Conservation (phyloP, 768 basidiomycete species). For the Lactarius sp. region DNA sequence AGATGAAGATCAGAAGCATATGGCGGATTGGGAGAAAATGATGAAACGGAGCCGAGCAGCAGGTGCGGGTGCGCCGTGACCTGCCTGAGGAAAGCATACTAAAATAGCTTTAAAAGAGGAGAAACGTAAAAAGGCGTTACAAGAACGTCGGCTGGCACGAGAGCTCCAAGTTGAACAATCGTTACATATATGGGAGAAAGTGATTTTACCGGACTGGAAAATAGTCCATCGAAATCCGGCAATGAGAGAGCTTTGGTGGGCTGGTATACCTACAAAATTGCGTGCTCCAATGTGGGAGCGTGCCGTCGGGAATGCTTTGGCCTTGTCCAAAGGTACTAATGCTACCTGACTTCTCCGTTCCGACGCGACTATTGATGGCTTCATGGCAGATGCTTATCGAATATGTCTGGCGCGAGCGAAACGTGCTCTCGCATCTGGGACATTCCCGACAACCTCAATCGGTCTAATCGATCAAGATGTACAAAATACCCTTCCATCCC, state of each 20-base stretch:
- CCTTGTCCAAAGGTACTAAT: conserved; percentile 69
- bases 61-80: conserved; percentile 58
- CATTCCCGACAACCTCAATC: conserved; percentile 62
- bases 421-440: conserved; percentile 56
- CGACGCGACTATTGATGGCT: not conserved
- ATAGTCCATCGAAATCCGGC: conserved; percentile 59
- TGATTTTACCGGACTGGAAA: conserved; percentile 80
- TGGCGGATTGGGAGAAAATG: conserved; percentile 84
- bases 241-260: conserved; percentile 80
- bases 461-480: conserved; percentile 72
- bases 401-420: conserved; percentile 69
- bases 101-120: conserved; percentile 46
- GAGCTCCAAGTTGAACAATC: conserved; percentile 69
- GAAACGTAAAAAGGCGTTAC: conserved; percentile 56
- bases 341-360: not conserved
- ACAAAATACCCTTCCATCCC: conserved; percentile 59
- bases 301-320: conserved; percentile 79
- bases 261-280: conserved; percentile 77
- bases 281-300: conserved; percentile 79
- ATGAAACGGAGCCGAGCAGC: conserved; percentile 73
- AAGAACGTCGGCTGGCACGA: conserved; percentile 56
- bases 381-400: conserved; percentile 60
- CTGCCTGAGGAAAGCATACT: conserved; percentile 4
- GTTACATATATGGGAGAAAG: conserved; percentile 68
- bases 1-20: conserved; percentile 76